Conservation (phyloP, 805 yeast genomes). For the Metschnikowia continentalis region DNA sequence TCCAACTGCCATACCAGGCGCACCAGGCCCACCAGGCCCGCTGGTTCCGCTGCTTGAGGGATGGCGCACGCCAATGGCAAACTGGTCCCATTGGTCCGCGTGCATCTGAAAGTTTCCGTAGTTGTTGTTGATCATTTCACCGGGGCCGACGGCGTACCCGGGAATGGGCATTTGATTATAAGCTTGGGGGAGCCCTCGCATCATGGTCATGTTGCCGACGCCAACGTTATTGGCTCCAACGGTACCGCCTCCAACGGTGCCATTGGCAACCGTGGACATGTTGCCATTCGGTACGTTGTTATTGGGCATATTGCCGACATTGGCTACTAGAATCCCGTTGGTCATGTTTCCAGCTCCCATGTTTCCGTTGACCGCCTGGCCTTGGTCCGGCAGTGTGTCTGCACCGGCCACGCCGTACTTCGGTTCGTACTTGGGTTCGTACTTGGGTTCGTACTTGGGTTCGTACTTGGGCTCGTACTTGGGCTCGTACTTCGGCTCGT, state of each 20-base stretch:
- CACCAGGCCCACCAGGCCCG: not conserved
- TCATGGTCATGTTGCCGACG: not conserved
- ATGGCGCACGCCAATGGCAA: conserved; percentile 9
- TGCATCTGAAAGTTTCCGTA: conserved; percentile 11
- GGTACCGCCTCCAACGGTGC: no score
- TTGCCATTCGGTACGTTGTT: no score
- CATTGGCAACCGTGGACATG: no score
- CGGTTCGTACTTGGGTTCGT: not conserved
- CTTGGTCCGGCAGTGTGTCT: not conserved
- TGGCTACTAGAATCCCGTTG: no score
- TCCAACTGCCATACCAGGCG: not conserved
- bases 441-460: not conserved
- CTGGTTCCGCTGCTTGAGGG: not conserved
- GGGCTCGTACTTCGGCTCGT: not conserved
- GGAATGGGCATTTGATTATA: conserved; percentile 12
- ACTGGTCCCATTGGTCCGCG: conserved; percentile 16
- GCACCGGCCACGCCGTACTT: not conserved
- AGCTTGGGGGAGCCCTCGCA: conserved; percentile 2
- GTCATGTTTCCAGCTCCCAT: not conserved
- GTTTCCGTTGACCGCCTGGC: no score
- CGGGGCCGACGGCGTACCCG: conserved; percentile 8
- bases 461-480: not conserved
- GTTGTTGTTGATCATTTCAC: conserved; percentile 3
- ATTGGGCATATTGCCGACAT: not conserved
- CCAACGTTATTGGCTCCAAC: not conserved